Percentiles rank a stretch among this genome's conserved stretches.
These are phyloP conservation scores for Nicotiana tomentosiformis DNA, from an alignment of 257 asterid species.

Conservation along the genomic window DNA sequence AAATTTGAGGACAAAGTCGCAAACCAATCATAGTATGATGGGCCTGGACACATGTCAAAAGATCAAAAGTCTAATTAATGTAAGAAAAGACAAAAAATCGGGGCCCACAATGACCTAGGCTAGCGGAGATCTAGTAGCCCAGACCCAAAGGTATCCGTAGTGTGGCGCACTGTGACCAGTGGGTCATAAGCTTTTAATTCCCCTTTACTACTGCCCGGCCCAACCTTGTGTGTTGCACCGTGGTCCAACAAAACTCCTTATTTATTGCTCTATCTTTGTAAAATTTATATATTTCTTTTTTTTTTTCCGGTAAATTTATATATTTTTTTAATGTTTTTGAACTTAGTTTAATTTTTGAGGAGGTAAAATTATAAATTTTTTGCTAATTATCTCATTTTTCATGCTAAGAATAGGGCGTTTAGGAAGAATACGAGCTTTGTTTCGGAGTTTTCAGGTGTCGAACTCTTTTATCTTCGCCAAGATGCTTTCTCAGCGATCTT, in stretches of 20 bases:
- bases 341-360: not conserved
- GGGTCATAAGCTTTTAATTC: constrained; percentile 34
- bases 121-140: not conserved
- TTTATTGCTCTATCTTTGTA: not conserved
- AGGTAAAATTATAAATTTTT: no score
- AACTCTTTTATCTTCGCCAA: no score
- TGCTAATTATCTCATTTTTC: no score
- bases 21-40: not conserved
- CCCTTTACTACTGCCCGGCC: constrained; percentile 21
- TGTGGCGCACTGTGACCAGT: not conserved
- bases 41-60: not conserved
- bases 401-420: no score
- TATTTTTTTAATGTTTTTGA: not conserved
- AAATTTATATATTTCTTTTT: constrained; percentile 9
- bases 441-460: no score
- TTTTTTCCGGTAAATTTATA: not conserved
- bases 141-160: not conserved
- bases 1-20: not conserved
- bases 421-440: no score
- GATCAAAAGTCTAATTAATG: not conserved
- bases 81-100: not conserved
- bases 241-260: constrained; percentile 48
- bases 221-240: constrained; percentile 9
- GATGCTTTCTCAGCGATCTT: no score
- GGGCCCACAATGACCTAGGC: not conserved